Conservation (phyloP, 2,329 filamentous ascomycete genomes). For the Curvularia eragrostidis region DNA sequence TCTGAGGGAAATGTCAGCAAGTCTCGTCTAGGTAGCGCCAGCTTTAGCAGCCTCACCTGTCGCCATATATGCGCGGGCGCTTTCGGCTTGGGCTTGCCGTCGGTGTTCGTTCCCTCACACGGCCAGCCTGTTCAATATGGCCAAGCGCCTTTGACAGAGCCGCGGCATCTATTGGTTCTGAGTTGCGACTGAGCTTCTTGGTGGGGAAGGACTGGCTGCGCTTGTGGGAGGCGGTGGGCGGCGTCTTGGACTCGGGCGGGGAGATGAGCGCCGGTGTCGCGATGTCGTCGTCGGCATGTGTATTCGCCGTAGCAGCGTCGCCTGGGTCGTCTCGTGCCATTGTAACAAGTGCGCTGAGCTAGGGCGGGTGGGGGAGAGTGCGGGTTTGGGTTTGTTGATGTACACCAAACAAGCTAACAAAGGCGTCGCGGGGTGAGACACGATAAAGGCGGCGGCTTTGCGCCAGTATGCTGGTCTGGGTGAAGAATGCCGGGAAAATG, state of each 20-base stretch:
- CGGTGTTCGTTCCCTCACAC: slow-evolving; percentile 66
- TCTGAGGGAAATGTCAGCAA: slow-evolving; percentile 56
- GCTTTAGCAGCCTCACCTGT: slow-evolving; percentile 44
- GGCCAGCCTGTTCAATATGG: slow-evolving; percentile 66
- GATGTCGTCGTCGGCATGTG: slow-evolving; percentile 35
- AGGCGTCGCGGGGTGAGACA: slow-evolving; percentile 7
- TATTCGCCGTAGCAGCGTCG: slow-evolving; percentile 24
- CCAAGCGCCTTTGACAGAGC: slow-evolving; percentile 67
- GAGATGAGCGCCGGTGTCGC: slow-evolving; percentile 59
- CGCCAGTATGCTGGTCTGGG: background rate
- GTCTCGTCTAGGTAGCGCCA: too few species aligned
- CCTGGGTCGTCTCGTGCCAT: slow-evolving; percentile 31
- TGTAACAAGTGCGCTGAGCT: slow-evolving; percentile 17
- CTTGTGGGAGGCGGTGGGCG: slow-evolving; percentile 62
- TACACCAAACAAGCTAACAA: slow-evolving; percentile 2
- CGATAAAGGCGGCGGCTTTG: background rate
- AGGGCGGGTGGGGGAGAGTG: slow-evolving; percentile 4
- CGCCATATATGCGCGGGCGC: slow-evolving; percentile 69
- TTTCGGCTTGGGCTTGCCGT: slow-evolving; percentile 72
- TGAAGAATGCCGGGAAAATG: slow-evolving; percentile 11
- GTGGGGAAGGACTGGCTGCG: slow-evolving; percentile 49
- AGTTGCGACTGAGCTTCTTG: slow-evolving; percentile 44
- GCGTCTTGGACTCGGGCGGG: slow-evolving; percentile 66
- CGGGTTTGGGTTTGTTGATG: background rate
- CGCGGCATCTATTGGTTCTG: slow-evolving; percentile 65